Evolutionary conservation across 208 protist species (phyloP).

Genomic region (Crithidia brevicula): DNA sequence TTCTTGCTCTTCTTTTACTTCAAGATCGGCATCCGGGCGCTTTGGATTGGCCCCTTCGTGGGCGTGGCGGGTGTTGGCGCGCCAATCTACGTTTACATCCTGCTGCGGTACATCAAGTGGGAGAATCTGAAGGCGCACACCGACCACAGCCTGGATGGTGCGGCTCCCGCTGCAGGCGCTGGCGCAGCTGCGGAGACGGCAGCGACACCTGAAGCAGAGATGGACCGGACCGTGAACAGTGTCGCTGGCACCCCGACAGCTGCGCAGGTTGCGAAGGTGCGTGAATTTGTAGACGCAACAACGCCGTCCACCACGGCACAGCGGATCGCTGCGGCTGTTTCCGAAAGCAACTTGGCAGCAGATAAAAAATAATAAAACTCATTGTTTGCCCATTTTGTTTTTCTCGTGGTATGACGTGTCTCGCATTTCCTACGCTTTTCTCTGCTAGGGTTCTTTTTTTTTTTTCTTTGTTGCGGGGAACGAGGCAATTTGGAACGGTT

Average conservation of each 20-base stretch:
- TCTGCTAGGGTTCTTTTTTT: no score
- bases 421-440: not conserved
- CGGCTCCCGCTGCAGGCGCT: not conserved
- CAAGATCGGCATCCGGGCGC: constrained; percentile 64
- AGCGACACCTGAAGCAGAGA: not conserved
- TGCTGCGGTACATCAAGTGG: constrained; percentile 81
- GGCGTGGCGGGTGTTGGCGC: constrained; percentile 51
- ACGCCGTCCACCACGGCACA: constrained; percentile 5
- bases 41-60: constrained; percentile 79
- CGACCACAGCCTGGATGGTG: constrained; percentile 24
- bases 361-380: not conserved
- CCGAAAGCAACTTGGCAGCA: not conserved
- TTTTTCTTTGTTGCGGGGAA: no score
- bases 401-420: no score
- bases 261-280: constrained; percentile 21
- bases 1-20: constrained; percentile 84
- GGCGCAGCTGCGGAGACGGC: not conserved
- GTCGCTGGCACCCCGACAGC: not conserved
- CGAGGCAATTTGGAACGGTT: no score
- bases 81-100: constrained; percentile 70
- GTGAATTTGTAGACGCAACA: constrained; percentile 10
- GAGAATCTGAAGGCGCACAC: constrained; percentile 57
- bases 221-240: constrained; percentile 3
- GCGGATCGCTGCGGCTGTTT: not conserved
- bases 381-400: no score